phyloP scores from a whole-genome alignment of 495 filamentous ascomycete species.

The Clohesyomyces aquaticus region DNA sequence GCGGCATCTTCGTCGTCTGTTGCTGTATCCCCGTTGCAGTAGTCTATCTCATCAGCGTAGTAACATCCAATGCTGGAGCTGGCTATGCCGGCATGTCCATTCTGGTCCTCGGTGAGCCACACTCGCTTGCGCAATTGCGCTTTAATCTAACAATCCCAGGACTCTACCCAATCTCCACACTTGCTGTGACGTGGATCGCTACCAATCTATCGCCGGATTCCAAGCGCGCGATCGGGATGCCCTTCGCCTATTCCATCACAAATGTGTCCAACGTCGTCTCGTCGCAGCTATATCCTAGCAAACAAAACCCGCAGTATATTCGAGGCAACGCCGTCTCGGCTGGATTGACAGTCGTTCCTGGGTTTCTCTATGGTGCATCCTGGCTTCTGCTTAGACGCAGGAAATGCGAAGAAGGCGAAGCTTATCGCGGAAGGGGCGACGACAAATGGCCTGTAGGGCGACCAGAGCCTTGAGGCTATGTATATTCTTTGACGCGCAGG shows the following conservation, averaged over 20 bases:
- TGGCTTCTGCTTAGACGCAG: slow-evolving; percentile 33
- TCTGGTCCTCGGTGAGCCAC: too few species aligned
- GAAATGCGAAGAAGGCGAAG: slow-evolving; percentile 36
- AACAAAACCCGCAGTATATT: slow-evolving; percentile 33
- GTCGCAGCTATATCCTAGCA: slow-evolving; percentile 35
- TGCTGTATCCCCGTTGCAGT: slow-evolving; percentile 8
- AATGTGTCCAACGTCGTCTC: slow-evolving; percentile 34
- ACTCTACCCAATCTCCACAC: slow-evolving; percentile 7
- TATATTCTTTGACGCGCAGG: slow-evolving; percentile 40
- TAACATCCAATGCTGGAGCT: slow-evolving; percentile 8
- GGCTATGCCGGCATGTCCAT: slow-evolving; percentile 40
- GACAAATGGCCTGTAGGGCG: slow-evolving; percentile 33
- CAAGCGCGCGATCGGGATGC: slow-evolving; percentile 27
- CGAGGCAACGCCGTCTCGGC: slow-evolving; percentile 36
- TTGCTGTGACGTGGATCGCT: slow-evolving; percentile 16
- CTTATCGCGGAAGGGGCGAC: slow-evolving; percentile 26
- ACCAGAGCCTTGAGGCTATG: slow-evolving; percentile 27
- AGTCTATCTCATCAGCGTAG: slow-evolving; percentile 30
- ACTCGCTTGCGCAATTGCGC: too few species aligned
- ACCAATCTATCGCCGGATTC: slow-evolving; percentile 35
- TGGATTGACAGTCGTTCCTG: slow-evolving; percentile 29
- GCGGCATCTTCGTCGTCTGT: slow-evolving; percentile 17
- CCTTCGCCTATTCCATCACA: slow-evolving; percentile 31
- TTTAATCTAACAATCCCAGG: too few species aligned
- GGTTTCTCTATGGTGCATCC: not conserved